A percentile compares a stretch with the other conserved stretches of the same genome.
Conservation (phyloP, 305 asterid species). For the Lippia alba region DNA sequence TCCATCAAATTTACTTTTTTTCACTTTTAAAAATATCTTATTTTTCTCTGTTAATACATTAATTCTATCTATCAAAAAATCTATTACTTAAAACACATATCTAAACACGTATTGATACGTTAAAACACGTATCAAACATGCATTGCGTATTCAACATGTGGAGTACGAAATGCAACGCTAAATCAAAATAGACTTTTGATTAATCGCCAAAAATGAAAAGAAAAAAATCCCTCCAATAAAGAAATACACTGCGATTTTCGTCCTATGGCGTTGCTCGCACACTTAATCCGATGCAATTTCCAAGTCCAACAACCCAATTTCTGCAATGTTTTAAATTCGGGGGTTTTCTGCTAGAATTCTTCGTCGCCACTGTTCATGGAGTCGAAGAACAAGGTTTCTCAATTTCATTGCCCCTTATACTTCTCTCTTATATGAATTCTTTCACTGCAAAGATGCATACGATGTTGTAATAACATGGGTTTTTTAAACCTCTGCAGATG, state of each 20-base stretch:
- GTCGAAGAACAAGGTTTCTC: constrained; percentile 1
- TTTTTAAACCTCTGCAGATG: constrained; percentile 31
- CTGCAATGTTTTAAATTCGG: background rate
- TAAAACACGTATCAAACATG: too few species aligned
- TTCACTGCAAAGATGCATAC: background rate
- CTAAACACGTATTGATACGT: too few species aligned
- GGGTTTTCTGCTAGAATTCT: background rate
- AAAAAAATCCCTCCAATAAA: background rate
- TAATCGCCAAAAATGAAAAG: too few species aligned
- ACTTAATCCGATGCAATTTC: background rate
- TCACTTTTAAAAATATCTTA: too few species aligned
- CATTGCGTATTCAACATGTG: too few species aligned
- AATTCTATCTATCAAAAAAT: too few species aligned
- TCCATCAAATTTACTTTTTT: too few species aligned
- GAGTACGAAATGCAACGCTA: too few species aligned
- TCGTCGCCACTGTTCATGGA: constrained; percentile 1
- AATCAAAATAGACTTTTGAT: too few species aligned
- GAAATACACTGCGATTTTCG: background rate
- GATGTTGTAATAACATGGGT: background rate
- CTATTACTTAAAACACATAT: too few species aligned
- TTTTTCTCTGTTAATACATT: too few species aligned
- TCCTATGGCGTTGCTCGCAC: background rate
- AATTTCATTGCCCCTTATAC: background rate
- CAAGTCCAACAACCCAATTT: background rate
- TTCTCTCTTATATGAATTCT: constrained; percentile 1